Percentiles rank a stretch among this genome's conserved stretches.
Evolutionary conservation across 306 rosid genomes (phyloP).

Genomic region (Malus fusca): DNA sequence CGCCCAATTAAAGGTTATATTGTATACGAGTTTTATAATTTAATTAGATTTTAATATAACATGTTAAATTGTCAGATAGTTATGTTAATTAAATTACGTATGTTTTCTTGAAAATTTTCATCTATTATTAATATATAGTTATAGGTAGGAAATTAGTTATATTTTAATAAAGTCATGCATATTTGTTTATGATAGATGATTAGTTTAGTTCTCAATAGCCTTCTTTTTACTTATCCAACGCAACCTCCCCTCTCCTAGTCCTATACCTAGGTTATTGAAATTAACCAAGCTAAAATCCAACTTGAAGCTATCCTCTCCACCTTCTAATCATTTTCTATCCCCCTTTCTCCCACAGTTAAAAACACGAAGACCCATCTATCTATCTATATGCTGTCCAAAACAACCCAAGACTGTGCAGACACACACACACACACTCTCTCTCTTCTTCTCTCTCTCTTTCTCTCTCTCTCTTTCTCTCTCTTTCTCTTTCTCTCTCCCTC

Average conservation of each 20-base stretch:
- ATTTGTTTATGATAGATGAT: neutral
- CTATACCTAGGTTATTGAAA: conserved; percentile 3
- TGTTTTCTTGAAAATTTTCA: neutral
- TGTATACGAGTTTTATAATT: too few species aligned
- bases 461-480: conserved; percentile 4
- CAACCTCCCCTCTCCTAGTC: neutral
- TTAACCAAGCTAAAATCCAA: conserved; percentile 27
- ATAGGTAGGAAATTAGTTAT: neutral
- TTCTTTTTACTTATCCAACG: conserved; percentile 7
- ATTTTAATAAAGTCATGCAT: neutral
- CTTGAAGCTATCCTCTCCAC: conserved; percentile 5
- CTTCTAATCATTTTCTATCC: conserved; percentile 13
- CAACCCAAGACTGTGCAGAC: neutral
- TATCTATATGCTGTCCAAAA: conserved; percentile 18
- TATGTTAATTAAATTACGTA: neutral
- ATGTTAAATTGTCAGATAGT: neutral
- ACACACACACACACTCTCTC: neutral
- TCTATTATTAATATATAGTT: neutral
- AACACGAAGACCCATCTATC: conserved; percentile 32
- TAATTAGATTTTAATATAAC: neutral
- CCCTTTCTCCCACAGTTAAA: conserved; percentile 36
- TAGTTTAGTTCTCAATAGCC: neutral
- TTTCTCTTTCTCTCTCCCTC: neutral
- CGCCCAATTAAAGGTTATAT: neutral
- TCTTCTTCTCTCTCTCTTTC: neutral